These are phyloP conservation scores for Monosporascus sp. DNA, from an alignment of 2,329 filamentous ascomycete species.

Conservation along the genomic window DNA sequence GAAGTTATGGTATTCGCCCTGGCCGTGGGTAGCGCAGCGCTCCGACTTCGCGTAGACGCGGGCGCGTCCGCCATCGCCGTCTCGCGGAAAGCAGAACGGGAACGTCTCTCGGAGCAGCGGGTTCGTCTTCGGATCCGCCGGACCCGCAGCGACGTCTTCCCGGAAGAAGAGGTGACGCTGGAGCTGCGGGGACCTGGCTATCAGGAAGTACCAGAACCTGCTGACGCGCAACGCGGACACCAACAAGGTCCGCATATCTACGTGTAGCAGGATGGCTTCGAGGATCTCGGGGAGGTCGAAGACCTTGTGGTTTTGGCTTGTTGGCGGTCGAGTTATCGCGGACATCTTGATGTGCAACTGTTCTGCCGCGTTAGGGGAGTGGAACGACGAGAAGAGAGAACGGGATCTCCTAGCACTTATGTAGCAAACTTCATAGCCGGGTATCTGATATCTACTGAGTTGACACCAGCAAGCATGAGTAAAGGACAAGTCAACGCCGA, in stretches of 20 bases:
- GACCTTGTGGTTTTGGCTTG: neutral
- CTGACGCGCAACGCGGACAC: slow-evolving; percentile 4
- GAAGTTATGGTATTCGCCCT: neutral
- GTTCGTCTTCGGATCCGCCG: neutral
- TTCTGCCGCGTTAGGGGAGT: no score
- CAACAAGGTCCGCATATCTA: slow-evolving; percentile 5
- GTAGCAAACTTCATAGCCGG: no score
- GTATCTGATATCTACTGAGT: no score
- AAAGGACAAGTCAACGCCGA: no score
- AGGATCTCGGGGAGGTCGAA: slow-evolving; percentile 7
- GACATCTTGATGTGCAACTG: neutral
- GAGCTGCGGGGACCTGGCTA: slow-evolving; percentile 1
- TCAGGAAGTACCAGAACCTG: slow-evolving; percentile 2
- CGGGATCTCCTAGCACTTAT: no score
- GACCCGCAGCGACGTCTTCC: neutral
- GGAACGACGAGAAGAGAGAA: no score
- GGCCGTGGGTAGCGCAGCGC: neutral
- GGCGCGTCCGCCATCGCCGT: neutral
- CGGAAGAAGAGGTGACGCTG: slow-evolving; percentile 8
- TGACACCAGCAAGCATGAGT: no score
- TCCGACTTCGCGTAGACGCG: neutral
- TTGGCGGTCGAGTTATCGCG: neutral
- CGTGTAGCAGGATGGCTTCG: slow-evolving; percentile 4
- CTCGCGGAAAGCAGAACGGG: slow-evolving; percentile 1
- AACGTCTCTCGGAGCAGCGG: slow-evolving; percentile 2